Percentiles rank a stretch among this genome's conserved stretches.
Evolutionary conservation across 2,329 filamentous ascomycete genomes (phyloP).

Genomic region (Ceratocystis huliohia): DNA sequence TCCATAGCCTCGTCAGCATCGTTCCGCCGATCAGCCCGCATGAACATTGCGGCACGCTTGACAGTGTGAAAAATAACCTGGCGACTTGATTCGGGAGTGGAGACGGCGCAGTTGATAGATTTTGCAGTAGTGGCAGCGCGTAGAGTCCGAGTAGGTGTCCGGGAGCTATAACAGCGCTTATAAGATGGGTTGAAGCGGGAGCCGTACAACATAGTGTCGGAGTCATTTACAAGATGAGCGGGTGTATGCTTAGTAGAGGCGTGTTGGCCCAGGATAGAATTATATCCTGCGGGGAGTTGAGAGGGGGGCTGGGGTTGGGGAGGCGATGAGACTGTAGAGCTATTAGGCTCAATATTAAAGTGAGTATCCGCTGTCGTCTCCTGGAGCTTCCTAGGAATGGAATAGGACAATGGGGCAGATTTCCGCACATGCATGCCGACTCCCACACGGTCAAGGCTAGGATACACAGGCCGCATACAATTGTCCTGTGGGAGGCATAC

Average conservation of each 20-base stretch:
- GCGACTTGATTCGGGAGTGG: background rate
- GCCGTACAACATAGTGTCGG: background rate
- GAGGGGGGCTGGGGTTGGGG: background rate
- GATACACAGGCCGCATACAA: background rate
- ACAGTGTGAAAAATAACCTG: background rate
- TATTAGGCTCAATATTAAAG: too few relatives aligned
- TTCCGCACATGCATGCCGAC: too few relatives aligned
- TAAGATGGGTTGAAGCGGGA: conserved; percentile 12
- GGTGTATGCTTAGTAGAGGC: background rate
- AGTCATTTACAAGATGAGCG: background rate
- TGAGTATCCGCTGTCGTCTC: too few relatives aligned
- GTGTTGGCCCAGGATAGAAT: background rate
- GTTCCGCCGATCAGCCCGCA: conserved; percentile 8
- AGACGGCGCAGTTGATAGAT: background rate
- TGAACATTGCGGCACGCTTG: background rate
- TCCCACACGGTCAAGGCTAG: background rate
- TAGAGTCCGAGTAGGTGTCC: background rate
- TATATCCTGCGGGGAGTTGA: too few relatives aligned
- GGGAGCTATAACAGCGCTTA: background rate
- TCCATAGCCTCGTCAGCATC: background rate
- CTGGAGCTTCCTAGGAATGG: too few relatives aligned
- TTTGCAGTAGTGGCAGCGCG: background rate
- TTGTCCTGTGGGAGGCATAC: too few relatives aligned
- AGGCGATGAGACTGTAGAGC: background rate
- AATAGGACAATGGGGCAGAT: too few relatives aligned